Evolutionary conservation across 768 basidiomycete species (phyloP).

Genomic region (Tremella fuciformis): DNA sequence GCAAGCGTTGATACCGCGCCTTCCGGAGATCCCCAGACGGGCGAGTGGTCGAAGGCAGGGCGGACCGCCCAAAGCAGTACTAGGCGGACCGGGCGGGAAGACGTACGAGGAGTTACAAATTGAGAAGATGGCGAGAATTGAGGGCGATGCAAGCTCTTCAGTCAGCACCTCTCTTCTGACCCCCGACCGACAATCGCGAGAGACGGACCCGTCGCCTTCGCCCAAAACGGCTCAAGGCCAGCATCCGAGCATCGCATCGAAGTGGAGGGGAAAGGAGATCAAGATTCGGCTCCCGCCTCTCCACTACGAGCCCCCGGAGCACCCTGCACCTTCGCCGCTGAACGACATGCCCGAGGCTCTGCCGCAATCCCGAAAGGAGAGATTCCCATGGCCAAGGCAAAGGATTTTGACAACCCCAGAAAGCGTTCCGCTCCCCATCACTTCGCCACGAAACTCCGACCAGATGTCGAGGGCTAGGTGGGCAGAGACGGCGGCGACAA

Average conservation of each 20-base stretch:
- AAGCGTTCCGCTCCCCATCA: too few species aligned
- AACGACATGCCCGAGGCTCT: too few species aligned
- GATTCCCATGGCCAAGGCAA: too few species aligned
- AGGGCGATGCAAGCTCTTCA: too few species aligned
- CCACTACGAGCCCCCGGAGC: conserved; percentile 7
- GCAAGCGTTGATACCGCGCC: not conserved
- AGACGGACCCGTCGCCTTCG: not conserved
- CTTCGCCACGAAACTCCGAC: too few species aligned
- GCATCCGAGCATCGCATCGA: not conserved
- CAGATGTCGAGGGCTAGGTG: too few species aligned
- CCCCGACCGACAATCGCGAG: not conserved
- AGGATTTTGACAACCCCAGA: too few species aligned
- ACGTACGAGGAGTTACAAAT: conserved; percentile 33
- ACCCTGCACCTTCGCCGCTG: too few species aligned
- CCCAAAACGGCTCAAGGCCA: not conserved
- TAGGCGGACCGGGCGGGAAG: conserved; percentile 36
- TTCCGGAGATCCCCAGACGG: not conserved
- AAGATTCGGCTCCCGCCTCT: conserved; percentile 16
- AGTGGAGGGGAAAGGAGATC: conserved; percentile 16
- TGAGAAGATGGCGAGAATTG: conserved; percentile 6
- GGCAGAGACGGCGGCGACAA: too few species aligned
- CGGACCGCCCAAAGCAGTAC: conserved; percentile 35
- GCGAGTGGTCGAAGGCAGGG: not conserved
- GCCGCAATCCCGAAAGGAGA: too few species aligned
- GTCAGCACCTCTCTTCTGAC: not conserved